phyloP scores from a whole-genome alignment of 768 basidiomycete genomes.

The Gyrodon lividus region DNA sequence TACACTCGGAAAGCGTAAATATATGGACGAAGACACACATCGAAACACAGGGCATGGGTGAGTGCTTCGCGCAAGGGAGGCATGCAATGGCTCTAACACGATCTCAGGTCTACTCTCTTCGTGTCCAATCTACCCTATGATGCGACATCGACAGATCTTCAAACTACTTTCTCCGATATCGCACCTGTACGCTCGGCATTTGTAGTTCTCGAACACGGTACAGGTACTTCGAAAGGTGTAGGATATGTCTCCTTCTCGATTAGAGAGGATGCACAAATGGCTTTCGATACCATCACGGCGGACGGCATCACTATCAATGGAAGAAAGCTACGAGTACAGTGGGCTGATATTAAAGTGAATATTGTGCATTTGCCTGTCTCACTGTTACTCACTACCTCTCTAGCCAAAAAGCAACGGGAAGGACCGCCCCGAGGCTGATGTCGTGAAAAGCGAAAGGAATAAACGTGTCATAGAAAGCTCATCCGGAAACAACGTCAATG shows the following conservation, averaged over 20 bases:
- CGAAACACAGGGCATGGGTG: conserved; percentile 21
- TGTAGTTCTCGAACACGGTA: conserved; percentile 78
- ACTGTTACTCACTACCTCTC: background rate
- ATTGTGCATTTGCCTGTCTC: too few species aligned
- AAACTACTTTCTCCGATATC: conserved; percentile 92
- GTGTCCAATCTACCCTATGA: conserved; percentile 91
- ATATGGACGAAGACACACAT: conserved; percentile 15
- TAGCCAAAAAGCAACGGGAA: conserved; percentile 44
- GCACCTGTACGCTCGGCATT: conserved; percentile 94
- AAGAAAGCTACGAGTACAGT: conserved; percentile 69
- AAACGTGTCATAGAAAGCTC: conserved; percentile 35
- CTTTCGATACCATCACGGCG: conserved; percentile 61
- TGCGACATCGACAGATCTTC: conserved; percentile 86
- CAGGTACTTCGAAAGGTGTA: conserved; percentile 85
- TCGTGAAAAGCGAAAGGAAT: conserved; percentile 40
- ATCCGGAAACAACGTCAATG: conserved; percentile 42
- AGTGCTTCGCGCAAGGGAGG: background rate
- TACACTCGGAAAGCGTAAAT: conserved; percentile 29
- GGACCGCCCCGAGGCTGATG: conserved; percentile 30
- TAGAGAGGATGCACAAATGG: conserved; percentile 81
- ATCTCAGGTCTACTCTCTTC: conserved; percentile 76
- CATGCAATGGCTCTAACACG: background rate
- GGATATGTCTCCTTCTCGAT: conserved; percentile 94
- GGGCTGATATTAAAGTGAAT: conserved; percentile 78
- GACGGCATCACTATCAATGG: conserved; percentile 67